A percentile compares a stretch with the other conserved stretches of the same genome.
Conservation (phyloP, 2,329 filamentous ascomycete genomes). For the Alternaria panax region DNA sequence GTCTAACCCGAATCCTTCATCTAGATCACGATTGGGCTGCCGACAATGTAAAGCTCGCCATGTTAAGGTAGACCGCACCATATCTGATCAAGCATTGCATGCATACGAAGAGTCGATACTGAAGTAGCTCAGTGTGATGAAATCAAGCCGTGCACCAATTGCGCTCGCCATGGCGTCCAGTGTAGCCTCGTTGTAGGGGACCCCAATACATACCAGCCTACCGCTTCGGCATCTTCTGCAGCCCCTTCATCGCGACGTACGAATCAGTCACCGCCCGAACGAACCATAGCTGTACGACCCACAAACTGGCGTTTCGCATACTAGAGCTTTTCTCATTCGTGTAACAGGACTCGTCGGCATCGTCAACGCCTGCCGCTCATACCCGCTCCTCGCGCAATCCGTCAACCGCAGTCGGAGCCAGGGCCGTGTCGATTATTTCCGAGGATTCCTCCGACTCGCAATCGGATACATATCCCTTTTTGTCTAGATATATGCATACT, state of each 20-base stretch:
- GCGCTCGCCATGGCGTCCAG: constrained; percentile 46
- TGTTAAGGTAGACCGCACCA: constrained; percentile 43
- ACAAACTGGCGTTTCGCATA: background rate
- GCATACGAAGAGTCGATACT: constrained; percentile 11
- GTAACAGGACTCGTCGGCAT: constrained; percentile 17
- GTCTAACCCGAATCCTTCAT: constrained; percentile 4
- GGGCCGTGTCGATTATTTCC: constrained; percentile 17
- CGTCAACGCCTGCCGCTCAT: constrained; percentile 23
- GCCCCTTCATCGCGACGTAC: constrained; percentile 20
- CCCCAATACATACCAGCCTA: constrained; percentile 22
- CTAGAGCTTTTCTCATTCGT: constrained; percentile 1
- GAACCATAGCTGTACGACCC: constrained; percentile 26
- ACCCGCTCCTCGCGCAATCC: constrained; percentile 35
- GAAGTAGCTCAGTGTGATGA: constrained; percentile 47
- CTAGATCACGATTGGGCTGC: constrained; percentile 40
- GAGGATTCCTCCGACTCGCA: constrained; percentile 39
- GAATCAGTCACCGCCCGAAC: constrained; percentile 21
- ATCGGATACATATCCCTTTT: constrained; percentile 42
- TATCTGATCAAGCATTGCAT: constrained; percentile 4
- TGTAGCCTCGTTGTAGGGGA: constrained; percentile 46
- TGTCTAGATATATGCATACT: constrained; percentile 41
- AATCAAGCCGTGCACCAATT: constrained; percentile 49
- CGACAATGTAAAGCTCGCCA: constrained; percentile 49
- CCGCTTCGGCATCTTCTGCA: constrained; percentile 20
- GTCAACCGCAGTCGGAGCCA: constrained; percentile 15